phyloP scores from a whole-genome alignment of 192 early-diverging fungal species.

The Spizellomyces sp. region DNA sequence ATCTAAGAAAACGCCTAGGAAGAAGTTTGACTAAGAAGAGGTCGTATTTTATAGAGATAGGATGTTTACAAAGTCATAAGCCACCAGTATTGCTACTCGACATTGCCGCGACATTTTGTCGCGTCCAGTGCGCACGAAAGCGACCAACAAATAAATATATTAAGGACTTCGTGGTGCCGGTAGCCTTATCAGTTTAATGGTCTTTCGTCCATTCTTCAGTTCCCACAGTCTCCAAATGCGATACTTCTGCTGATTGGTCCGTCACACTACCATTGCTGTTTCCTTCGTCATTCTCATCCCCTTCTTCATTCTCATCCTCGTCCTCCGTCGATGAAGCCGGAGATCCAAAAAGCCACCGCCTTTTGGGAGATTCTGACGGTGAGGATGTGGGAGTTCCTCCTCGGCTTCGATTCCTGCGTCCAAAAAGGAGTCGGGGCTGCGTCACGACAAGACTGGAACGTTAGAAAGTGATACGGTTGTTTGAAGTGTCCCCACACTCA shows the following conservation, averaged over 20 bases:
- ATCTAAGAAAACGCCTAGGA: no score
- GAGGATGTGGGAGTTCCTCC: constrained; percentile 3
- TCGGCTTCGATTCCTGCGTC: constrained; percentile 2
- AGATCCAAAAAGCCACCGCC: constrained; percentile 14
- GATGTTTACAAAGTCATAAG: no score
- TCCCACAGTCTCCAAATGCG: no score
- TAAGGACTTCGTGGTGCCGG: no score
- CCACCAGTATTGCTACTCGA: no score
- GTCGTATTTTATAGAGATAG: no score
- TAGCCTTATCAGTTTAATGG: no score
- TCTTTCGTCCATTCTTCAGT: no score
- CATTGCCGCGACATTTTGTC: no score
- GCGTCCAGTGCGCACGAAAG: no score
- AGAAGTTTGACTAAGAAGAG: no score
- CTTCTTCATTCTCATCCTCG: constrained; percentile 15
- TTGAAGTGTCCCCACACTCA: not conserved
- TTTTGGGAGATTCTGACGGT: not conserved
- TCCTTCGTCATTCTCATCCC: constrained; percentile 1
- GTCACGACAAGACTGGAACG: not conserved
- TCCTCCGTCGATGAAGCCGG: constrained; percentile 6
- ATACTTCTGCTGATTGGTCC: not conserved
- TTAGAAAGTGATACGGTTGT: not conserved
- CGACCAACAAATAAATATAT: no score
- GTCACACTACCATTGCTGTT: not conserved
- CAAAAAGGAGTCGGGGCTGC: constrained; percentile 12